Evolutionary conservation across 306 rosid species (phyloP).

Genomic region (Cicer judaicum): DNA sequence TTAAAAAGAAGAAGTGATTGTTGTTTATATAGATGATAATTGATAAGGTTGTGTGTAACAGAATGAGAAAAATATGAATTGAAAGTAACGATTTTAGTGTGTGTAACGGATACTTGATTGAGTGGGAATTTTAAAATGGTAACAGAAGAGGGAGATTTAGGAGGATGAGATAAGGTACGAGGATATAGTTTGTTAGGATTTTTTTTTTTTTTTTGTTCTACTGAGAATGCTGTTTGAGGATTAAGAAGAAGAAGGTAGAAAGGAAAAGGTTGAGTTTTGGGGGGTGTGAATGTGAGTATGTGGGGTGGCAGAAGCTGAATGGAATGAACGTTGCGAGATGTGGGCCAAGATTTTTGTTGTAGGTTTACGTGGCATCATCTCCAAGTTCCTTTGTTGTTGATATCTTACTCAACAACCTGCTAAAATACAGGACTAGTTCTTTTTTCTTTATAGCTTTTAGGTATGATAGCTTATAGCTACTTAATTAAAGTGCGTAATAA

Average conservation of each 20-base stretch:
- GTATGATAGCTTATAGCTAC: too few species aligned
- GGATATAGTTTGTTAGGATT: too few species aligned
- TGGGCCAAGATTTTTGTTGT: neutral
- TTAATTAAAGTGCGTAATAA: too few species aligned
- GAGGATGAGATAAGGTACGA: neutral
- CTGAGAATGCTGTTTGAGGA: too few species aligned
- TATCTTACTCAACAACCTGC: neutral
- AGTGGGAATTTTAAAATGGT: neutral
- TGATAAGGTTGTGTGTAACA: neutral
- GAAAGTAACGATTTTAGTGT: neutral
- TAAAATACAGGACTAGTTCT: neutral
- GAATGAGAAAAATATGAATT: neutral
- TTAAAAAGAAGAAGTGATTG: too few species aligned
- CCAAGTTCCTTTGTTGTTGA: neutral
- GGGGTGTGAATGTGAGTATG: too few species aligned
- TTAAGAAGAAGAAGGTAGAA: too few species aligned
- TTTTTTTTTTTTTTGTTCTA: too few species aligned
- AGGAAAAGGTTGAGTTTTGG: too few species aligned
- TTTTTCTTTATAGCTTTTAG: too few species aligned
- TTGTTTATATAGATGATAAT: constrained; percentile 5
- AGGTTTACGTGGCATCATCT: constrained; percentile 3
- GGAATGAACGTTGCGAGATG: neutral
- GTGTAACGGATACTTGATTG: neutral
- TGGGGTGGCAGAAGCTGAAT: too few species aligned
- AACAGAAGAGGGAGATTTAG: neutral